These are phyloP conservation scores for Gautieria morchelliformis DNA, from an alignment of 768 basidiomycete species.

Conservation along the genomic window DNA sequence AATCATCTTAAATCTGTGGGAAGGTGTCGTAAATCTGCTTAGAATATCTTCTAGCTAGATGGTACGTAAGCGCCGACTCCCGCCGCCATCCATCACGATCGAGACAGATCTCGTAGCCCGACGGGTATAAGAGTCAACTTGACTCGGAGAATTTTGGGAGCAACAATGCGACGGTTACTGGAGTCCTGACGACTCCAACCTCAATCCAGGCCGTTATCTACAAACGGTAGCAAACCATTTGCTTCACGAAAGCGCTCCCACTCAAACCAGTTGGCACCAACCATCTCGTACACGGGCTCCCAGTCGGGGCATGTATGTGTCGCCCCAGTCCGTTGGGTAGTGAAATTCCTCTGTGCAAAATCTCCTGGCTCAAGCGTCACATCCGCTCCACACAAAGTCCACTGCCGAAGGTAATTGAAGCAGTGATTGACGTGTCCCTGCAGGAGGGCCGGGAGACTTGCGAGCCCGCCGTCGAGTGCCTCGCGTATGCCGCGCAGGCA, in stretches of 20 bases:
- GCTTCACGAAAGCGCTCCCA: conserved; percentile 11
- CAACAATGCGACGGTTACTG: too few species aligned
- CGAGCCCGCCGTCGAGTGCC: conserved; percentile 3
- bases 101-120: too few species aligned
- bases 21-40: too few species aligned
- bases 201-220: background rate
- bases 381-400: conserved; percentile 37
- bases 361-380: conserved; percentile 38
- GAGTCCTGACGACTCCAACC: too few species aligned
- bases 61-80: too few species aligned
- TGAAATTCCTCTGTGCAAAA: conserved; percentile 27
- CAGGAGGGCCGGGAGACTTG: background rate
- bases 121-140: too few species aligned
- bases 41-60: too few species aligned
- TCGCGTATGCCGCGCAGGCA: conserved; percentile 24
- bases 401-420: conserved; percentile 38
- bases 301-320: conserved; percentile 36
- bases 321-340: conserved; percentile 25
- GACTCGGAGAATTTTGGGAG: too few species aligned
- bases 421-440: conserved; percentile 30
- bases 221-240: background rate
- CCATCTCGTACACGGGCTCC: conserved; percentile 25
- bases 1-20: too few species aligned
- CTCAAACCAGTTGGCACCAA: conserved; percentile 27
- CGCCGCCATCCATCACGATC: too few species aligned